Evolutionary conservation across 202 grass and related monocot species (phyloP).

Genomic region (Bolboschoenoplectus hybrid): DNA sequence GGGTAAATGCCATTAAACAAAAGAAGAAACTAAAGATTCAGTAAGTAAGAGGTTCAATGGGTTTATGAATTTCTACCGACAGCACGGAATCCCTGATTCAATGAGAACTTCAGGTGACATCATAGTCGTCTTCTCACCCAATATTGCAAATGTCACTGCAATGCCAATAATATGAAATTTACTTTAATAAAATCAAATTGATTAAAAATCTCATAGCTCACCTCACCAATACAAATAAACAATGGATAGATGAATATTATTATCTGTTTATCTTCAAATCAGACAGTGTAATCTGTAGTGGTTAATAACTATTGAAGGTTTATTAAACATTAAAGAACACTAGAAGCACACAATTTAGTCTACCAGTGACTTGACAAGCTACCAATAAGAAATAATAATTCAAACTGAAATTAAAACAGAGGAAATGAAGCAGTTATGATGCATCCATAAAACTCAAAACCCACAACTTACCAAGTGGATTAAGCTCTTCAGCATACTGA

Average conservation of each 20-base stretch:
- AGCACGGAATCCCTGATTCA: conserved; percentile 75
- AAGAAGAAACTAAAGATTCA: not conserved
- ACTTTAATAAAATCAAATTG: conserved; percentile 10
- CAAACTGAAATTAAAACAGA: conserved; percentile 35
- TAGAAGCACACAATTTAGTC: conserved; percentile 66
- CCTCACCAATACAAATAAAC: not conserved
- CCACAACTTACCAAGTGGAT: conserved; percentile 59
- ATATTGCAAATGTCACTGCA: conserved; percentile 58
- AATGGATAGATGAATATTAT: not conserved
- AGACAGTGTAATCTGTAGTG: not conserved
- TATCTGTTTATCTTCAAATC: not conserved
- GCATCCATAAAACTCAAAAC: not conserved
- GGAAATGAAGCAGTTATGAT: not conserved
- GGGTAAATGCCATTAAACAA: not conserved
- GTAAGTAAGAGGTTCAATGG: not conserved
- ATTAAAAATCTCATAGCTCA: not conserved
- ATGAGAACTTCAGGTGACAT: conserved; percentile 91
- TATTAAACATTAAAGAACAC: conserved; percentile 56
- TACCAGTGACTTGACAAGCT: conserved; percentile 11
- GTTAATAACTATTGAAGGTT: conserved; percentile 65
- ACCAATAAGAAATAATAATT: conserved; percentile 25
- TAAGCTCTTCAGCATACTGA: conserved; percentile 77
- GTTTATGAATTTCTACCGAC: conserved; percentile 52
- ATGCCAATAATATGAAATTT: conserved; percentile 38
- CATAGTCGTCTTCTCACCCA: conserved; percentile 88